These are phyloP conservation scores for Zelopaecilomyces penicillatus DNA, from an alignment of 2,329 filamentous ascomycete species.

Conservation along the genomic window DNA sequence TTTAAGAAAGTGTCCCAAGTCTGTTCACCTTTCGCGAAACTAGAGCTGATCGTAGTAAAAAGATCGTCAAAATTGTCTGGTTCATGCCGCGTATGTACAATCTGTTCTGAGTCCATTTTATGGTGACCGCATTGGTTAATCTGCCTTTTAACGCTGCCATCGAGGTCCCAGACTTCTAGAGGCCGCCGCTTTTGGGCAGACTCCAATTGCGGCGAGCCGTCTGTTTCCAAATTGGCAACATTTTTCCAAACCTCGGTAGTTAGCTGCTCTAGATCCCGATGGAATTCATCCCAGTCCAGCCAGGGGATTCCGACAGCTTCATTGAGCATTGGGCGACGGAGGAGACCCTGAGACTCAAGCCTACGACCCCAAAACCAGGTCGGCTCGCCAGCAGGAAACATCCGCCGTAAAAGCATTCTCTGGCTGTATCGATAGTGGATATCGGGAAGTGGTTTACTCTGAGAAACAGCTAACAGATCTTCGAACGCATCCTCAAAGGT, in stretches of 20 bases:
- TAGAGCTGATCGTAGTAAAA: constrained; percentile 29
- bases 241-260: constrained; percentile 21
- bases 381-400: constrained; percentile 33
- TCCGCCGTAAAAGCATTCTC: constrained; percentile 27
- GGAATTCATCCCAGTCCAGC: constrained; percentile 21
- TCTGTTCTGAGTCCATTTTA: no score
- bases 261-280: constrained; percentile 21
- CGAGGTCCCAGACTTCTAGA: no score
- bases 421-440: constrained; percentile 28
- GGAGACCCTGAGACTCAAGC: constrained; percentile 28
- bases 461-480: constrained; percentile 43
- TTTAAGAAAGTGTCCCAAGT: constrained; percentile 34
- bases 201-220: neutral
- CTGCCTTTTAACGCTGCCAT: no score
- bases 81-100: no score
- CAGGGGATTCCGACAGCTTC: constrained; percentile 4
- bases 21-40: constrained; percentile 27
- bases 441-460: constrained; percentile 32
- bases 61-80: constrained; percentile 33
- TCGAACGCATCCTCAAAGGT: constrained; percentile 51
- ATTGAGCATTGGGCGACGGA: constrained; percentile 1
- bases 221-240: constrained; percentile 7
- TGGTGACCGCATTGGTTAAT: no score
- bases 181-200: no score
- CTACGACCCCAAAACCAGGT: constrained; percentile 33